These are phyloP conservation scores for Fomitopsis palustris DNA, from an alignment of 1,284 basidiomycete species.

Conservation along the genomic window DNA sequence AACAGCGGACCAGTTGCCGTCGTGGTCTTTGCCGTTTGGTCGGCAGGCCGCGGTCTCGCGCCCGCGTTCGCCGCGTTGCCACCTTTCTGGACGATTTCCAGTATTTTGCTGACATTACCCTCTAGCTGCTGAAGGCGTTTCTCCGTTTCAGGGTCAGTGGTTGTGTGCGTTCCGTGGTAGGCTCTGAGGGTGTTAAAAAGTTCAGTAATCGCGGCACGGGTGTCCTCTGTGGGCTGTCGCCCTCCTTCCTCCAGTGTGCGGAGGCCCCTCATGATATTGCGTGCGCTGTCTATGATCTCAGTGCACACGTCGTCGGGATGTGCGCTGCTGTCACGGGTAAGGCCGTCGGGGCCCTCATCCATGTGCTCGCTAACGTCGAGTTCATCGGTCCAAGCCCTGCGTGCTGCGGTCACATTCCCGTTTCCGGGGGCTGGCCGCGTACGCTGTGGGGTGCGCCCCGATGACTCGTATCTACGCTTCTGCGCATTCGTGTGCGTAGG, in stretches of 20 bases:
- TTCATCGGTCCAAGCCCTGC: too few species aligned
- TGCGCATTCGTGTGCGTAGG: background rate
- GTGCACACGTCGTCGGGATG: background rate
- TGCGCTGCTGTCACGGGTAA: background rate
- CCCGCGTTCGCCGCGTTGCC: background rate
- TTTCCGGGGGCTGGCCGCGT: background rate
- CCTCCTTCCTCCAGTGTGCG: background rate
- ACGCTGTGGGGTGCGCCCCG: background rate
- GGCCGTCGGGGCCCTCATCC: too few species aligned
- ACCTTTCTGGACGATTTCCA: background rate
- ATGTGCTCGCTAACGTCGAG: too few species aligned
- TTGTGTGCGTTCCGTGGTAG: background rate
- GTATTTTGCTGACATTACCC: background rate
- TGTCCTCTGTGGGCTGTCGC: background rate
- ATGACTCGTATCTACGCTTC: background rate
- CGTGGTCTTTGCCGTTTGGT: background rate
- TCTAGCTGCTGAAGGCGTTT: background rate
- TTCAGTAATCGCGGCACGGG: background rate
- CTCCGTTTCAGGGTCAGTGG: background rate
- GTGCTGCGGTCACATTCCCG: background rate
- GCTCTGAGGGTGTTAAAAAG: background rate
- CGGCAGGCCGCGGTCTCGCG: background rate
- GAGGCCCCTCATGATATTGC: background rate
- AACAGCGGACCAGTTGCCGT: background rate
- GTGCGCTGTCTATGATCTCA: background rate